Evolutionary conservation across 2,329 filamentous ascomycete genomes (phyloP), one percentile per base, ranked within the genome.

Genomic region (Gnomoniopsis sp.): DNA sequence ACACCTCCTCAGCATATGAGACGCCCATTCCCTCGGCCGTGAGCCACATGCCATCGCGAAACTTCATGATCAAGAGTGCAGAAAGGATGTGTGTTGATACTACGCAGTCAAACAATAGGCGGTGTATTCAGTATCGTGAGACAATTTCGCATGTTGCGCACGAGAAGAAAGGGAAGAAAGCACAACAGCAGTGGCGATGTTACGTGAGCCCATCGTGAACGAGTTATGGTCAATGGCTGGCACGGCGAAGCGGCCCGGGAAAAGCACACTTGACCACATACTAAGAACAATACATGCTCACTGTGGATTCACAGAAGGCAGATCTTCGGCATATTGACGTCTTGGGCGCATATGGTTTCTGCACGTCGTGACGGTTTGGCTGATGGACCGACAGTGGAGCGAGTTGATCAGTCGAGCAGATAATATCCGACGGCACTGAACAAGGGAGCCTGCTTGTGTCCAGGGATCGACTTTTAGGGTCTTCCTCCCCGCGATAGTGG

Each of bases 31-130:
- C 82, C 70, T 85, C 81, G 58, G 81, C 84, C 46, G 80, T 77
- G 51, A 88, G 75, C 87, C 87, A 89, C 86, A 88, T 86, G 64
- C 82, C 82, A 79, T 86, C 82, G 63, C 82, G 81, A 65, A 86
- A 85, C 74, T 83, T 85, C 83, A 85, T 85, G 47, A 65, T 44
- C 8, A 36, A 6, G 6, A 15, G 22, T 19, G 19, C 22, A 11
- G 8, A 46, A 12, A 22, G 10, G 26, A 17, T 26, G 36, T 22
- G 22, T 22, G 6, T 15, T 36, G 26, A 11, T 26, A n/a, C 11
- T 34, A 36, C 23, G 22, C 10, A 10, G 11, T 44, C 19, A 19
- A 11, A 49, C 17, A 23, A 36, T 46, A 21, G 33, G 17, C 8
- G n/a, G 15, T 17, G 38, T 43, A 15, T 12, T 19, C 38, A 12